These are phyloP conservation scores for Cryptosporidium ubiquitum DNA, from an alignment of 169 alveolate species.

Conservation along the genomic window DNA sequence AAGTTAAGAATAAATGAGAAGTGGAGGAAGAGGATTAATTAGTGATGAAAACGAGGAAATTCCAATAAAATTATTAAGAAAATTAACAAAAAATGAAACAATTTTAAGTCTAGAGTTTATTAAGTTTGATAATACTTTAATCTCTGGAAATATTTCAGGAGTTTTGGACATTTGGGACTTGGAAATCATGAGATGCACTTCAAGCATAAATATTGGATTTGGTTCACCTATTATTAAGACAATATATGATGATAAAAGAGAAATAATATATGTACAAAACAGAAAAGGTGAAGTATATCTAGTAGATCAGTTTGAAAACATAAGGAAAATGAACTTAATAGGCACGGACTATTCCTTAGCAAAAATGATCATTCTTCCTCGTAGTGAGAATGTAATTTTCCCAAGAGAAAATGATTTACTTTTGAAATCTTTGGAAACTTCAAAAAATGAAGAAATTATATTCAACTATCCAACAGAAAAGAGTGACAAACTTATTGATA, in stretches of 20 bases:
- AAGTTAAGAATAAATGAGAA: not conserved
- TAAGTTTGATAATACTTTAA: not conserved
- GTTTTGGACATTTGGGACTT: slow-evolving; percentile 19
- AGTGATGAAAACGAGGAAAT: not conserved
- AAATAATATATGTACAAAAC: slow-evolving; percentile 2
- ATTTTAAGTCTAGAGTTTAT: slow-evolving; percentile 26
- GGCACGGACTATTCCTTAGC: not conserved
- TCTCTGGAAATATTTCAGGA: slow-evolving; percentile 24
- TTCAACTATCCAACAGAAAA: not conserved
- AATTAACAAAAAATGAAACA: not conserved
- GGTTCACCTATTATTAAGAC: not conserved
- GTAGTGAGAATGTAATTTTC: not conserved
- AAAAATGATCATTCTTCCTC: not conserved
- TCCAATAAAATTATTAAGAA: not conserved
- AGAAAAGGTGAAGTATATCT: slow-evolving; percentile 18
- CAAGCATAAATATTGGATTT: not conserved
- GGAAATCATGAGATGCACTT: not conserved
- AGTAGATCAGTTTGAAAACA: not conserved
- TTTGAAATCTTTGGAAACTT: not conserved
- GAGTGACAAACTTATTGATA: slow-evolving; percentile 9
- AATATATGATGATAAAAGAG: not conserved
- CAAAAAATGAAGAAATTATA: not conserved
- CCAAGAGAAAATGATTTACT: not conserved
- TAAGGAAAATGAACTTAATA: not conserved
- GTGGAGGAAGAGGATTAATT: not conserved